Conservation (phyloP, 768 basidiomycete genomes). For the Glaciozyma martinii region DNA sequence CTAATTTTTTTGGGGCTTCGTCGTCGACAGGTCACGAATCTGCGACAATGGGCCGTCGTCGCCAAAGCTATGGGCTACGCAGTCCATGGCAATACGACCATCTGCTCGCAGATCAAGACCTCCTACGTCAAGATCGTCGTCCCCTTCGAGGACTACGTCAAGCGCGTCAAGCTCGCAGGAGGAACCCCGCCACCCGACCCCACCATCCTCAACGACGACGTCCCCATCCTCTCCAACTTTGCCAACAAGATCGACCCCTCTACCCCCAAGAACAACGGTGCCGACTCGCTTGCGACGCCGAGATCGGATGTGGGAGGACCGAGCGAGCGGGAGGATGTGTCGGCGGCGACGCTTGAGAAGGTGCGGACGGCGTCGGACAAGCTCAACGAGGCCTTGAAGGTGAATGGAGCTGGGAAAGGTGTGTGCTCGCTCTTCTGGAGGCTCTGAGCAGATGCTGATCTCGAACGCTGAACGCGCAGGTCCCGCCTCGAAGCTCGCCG, state of each 20-base stretch:
- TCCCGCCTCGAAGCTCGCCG: conserved; percentile 1
- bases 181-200: conserved; percentile 22
- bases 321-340: conserved; percentile 2
- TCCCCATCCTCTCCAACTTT: conserved; percentile 16
- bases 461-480: neutral
- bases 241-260: neutral
- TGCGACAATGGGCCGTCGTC: conserved; percentile 80
- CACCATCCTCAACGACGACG: conserved; percentile 8
- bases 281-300: conserved; percentile 49
- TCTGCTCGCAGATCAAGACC: conserved; percentile 78
- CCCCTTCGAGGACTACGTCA: conserved; percentile 79
- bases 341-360: conserved; percentile 9
- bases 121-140: conserved; percentile 85
- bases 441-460: neutral
- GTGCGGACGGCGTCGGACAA: conserved; percentile 34
- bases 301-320: neutral
- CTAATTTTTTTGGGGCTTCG: conserved; percentile 13
- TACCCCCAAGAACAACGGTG: conserved; percentile 46
- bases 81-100: conserved; percentile 55
- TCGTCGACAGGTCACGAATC: conserved; percentile 59
- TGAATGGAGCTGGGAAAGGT: conserved; percentile 2
- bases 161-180: conserved; percentile 26
- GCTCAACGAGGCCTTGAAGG: conserved; percentile 31
- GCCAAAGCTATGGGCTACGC: conserved; percentile 74
- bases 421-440: neutral